phyloP scores from a whole-genome alignment of 345 rosid genomes.

The Eucalyptus paniculata region DNA sequence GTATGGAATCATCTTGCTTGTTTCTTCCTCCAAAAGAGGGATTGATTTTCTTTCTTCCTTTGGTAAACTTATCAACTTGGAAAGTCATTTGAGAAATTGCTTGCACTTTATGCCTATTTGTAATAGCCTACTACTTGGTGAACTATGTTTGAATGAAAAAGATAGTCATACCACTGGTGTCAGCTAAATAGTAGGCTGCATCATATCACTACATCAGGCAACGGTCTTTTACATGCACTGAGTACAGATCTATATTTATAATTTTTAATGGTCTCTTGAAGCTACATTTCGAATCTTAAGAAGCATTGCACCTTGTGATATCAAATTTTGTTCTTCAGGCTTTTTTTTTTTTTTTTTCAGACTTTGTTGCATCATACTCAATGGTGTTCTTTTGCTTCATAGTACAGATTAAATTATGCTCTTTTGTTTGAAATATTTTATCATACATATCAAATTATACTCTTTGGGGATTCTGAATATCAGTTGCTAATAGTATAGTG shows the following conservation, averaged over 20 bases:
- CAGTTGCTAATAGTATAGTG: background rate
- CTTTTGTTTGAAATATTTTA: background rate
- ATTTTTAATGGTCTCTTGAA: background rate
- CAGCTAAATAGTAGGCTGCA: background rate
- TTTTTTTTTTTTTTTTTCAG: background rate
- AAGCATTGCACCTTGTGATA: background rate
- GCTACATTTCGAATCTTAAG: background rate
- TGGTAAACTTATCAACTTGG: background rate
- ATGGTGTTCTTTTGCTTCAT: background rate
- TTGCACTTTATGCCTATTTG: background rate
- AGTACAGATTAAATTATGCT: background rate
- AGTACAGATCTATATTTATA: background rate
- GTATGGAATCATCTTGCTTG: background rate
- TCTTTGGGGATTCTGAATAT: background rate
- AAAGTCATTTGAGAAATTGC: background rate
- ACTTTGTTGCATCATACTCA: background rate
- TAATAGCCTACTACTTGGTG: background rate
- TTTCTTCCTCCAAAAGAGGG: background rate
- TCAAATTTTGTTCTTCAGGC: background rate
- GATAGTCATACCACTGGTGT: background rate
- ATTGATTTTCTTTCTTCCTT: background rate
- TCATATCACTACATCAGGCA: background rate
- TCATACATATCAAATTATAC: background rate
- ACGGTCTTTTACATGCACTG: background rate
- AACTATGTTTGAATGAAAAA: background rate